phyloP scores from a whole-genome alignment of 2,329 filamentous ascomycete genomes.

The Colletotrichum tabaci region DNA sequence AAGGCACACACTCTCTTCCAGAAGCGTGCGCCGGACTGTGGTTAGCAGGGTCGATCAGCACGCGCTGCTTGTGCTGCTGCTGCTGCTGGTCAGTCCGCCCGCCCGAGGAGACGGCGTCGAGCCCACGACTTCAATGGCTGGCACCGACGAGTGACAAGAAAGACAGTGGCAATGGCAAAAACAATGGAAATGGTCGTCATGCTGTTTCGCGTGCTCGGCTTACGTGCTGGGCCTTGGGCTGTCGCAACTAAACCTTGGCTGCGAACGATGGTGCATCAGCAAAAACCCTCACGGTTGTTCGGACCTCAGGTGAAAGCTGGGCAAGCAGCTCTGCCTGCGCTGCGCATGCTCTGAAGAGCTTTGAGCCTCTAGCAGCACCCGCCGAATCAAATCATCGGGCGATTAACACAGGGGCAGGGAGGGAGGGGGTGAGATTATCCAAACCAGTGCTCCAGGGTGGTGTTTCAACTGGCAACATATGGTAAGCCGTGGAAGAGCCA shows the following conservation, averaged over 20 bases:
- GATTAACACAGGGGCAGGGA: background rate
- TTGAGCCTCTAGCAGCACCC: constrained; percentile 14
- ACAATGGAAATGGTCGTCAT: constrained; percentile 10
- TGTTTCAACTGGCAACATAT: constrained; percentile 36
- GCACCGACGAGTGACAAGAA: background rate
- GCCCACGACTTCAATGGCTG: constrained; percentile 4
- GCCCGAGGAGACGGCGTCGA: constrained; percentile 30
- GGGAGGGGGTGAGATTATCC: constrained; percentile 32
- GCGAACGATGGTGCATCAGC: background rate
- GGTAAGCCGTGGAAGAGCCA: background rate
- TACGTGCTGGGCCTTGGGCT: constrained; percentile 25
- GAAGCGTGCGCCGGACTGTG: constrained; percentile 8
- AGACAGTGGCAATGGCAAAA: background rate
- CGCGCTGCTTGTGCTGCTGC: background rate
- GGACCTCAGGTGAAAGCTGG: constrained; percentile 21
- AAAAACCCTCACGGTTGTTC: constrained; percentile 16
- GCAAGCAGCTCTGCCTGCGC: constrained; percentile 2
- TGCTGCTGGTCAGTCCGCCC: constrained; percentile 13
- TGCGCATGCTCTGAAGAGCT: constrained; percentile 26
- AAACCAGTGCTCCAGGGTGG: constrained; percentile 2
- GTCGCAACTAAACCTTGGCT: constrained; percentile 8
- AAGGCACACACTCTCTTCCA: constrained; percentile 20
- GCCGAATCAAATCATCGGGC: constrained; percentile 14
- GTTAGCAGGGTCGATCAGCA: constrained; percentile 24
- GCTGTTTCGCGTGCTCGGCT: constrained; percentile 18